These are phyloP conservation scores for Aspergillus ochraceus DNA, from an alignment of 2,329 filamentous ascomycete species.

Conservation along the genomic window DNA sequence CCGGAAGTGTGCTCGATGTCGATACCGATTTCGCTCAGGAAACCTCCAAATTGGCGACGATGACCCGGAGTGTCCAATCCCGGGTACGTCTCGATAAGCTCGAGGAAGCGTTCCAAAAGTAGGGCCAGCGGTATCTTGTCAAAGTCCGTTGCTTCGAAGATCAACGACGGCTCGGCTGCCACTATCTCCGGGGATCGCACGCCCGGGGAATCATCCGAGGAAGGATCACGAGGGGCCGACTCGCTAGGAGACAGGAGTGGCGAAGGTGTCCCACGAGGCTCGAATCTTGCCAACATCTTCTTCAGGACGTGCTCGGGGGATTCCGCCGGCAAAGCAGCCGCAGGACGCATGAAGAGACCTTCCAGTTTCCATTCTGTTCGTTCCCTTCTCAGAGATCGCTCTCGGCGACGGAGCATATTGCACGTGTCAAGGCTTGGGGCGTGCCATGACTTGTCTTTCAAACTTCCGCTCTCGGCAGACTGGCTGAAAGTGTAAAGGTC, in stretches of 20 bases:
- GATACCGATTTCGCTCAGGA: conserved; percentile 16
- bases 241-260: neutral
- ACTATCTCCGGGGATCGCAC: conserved; percentile 11
- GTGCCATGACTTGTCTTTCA: conserved; percentile 13
- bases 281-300: conserved; percentile 9
- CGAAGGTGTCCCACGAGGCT: neutral
- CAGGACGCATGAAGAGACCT: conserved; percentile 19
- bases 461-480: conserved; percentile 16
- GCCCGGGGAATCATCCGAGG: neutral
- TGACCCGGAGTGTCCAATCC: conserved; percentile 21
- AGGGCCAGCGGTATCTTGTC: conserved; percentile 14
- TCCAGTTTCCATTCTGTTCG: conserved; percentile 16
- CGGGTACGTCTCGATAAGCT: conserved; percentile 14
- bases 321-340: neutral
- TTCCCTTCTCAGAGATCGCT: conserved; percentile 13
- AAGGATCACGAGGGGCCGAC: neutral
- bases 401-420: conserved; percentile 18
- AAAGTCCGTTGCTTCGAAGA: conserved; percentile 8
- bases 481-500: conserved; percentile 25
- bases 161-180: conserved; percentile 2
- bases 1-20: neutral
- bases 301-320: conserved; percentile 7
- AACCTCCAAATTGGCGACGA: conserved; percentile 15
- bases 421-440: conserved; percentile 23
- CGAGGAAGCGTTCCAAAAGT: conserved; percentile 14